phyloP scores from a whole-genome alignment of 73 alveolate genomes.

The Symbiodinium natans region DNA sequence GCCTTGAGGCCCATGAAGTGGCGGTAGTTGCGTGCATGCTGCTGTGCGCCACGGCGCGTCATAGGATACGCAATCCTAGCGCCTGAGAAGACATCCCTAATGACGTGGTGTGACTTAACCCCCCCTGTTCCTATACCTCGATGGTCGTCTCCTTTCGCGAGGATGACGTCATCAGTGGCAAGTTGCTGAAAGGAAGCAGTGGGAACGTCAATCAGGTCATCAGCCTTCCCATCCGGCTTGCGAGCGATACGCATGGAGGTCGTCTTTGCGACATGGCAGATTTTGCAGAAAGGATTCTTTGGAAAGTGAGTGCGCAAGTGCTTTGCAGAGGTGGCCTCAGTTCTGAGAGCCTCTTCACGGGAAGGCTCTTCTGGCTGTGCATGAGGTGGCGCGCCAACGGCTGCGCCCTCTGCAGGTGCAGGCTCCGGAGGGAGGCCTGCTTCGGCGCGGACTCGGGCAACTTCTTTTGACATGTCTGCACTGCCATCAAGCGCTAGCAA shows the following conservation, averaged over 20 bases:
- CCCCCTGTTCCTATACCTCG: not conserved
- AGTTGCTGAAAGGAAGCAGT: not conserved
- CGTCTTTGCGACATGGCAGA: not conserved
- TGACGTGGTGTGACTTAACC: not conserved
- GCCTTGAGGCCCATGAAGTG: conserved; percentile 3
- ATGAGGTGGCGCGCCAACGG: too few species aligned
- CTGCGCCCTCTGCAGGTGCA: too few species aligned
- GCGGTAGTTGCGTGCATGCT: not conserved
- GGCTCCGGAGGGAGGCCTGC: too few species aligned
- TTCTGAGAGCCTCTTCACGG: not conserved
- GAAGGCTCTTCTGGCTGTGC: not conserved
- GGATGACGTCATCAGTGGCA: not conserved
- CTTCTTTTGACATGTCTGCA: too few species aligned
- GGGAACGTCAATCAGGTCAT: not conserved
- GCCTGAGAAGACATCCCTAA: conserved; percentile 1
- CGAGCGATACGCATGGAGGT: not conserved
- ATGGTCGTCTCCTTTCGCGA: not conserved
- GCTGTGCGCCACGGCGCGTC: not conserved
- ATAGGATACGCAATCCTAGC: not conserved
- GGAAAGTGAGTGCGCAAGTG: not conserved
- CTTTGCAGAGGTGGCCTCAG: not conserved
- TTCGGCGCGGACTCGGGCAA: too few species aligned
- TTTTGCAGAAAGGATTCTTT: conserved; percentile 1
- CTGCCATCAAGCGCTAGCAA: too few species aligned
- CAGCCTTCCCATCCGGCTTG: not conserved